phyloP scores from a whole-genome alignment of 2,329 filamentous ascomycete genomes.

The Ophiocordyceps sinensis region DNA sequence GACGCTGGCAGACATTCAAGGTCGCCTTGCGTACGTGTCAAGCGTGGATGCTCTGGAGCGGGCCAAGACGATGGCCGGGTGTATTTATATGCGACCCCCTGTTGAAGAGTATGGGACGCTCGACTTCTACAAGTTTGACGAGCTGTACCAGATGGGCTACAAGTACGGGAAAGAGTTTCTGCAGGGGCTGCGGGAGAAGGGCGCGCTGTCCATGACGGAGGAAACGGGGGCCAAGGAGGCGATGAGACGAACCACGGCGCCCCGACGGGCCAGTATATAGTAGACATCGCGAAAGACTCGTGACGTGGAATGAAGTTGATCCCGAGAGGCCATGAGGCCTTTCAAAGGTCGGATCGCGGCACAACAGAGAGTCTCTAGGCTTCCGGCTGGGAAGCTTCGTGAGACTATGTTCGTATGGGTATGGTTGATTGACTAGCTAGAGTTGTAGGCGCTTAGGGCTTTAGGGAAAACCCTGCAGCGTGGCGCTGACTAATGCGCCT shows the following conservation, averaged over 20 bases:
- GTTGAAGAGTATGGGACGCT: constrained; percentile 88
- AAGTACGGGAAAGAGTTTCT: constrained; percentile 72
- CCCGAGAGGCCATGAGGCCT: no score
- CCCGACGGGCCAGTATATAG: constrained; percentile 49
- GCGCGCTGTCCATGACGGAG: constrained; percentile 54
- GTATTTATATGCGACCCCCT: constrained; percentile 91
- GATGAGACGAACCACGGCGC: constrained; percentile 64
- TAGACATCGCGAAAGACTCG: background rate
- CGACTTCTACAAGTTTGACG: constrained; percentile 95
- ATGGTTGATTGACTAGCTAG: no score
- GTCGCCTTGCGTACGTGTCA: constrained; percentile 83
- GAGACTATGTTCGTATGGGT: no score
- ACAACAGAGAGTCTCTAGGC: no score
- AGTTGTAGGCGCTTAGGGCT: no score
- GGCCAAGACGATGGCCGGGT: constrained; percentile 81
- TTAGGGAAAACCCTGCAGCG: no score
- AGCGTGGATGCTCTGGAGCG: constrained; percentile 88
- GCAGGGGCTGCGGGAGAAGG: constrained; percentile 61
- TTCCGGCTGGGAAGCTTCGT: no score
- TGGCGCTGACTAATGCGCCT: no score
- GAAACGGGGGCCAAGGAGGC: constrained; percentile 67
- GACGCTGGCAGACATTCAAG: constrained; percentile 91
- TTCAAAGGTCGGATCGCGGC: no score
- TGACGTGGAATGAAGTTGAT: background rate
- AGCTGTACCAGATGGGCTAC: constrained; percentile 86